Conservation (phyloP, 352 stramenopile species). For the Globisporangium takayamanum region DNA sequence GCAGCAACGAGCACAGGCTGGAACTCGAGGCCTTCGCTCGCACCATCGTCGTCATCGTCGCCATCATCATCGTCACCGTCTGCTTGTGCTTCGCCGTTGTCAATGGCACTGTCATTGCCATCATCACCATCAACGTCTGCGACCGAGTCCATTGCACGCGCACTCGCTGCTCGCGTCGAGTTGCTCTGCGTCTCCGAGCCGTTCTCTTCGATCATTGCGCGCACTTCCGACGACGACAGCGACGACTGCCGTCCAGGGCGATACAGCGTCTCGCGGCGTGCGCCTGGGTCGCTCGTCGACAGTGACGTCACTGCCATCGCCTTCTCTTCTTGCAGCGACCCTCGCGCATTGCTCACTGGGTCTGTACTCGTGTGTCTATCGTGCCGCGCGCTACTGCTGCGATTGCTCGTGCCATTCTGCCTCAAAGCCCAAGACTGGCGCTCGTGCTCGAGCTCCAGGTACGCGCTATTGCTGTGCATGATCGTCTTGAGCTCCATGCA, state of each 20-base stretch:
- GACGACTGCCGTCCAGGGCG: constrained; percentile 11
- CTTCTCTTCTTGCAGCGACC: not conserved
- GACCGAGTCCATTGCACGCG: not conserved
- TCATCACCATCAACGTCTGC: not conserved
- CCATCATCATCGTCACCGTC: constrained; percentile 1
- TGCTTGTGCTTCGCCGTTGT: not conserved
- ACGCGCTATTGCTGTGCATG: constrained; percentile 26
- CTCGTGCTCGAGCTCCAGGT: constrained; percentile 10
- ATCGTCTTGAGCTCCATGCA: constrained; percentile 49
- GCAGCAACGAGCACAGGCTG: constrained; percentile 20
- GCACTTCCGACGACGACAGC: constrained; percentile 24
- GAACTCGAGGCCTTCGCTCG: constrained; percentile 32
- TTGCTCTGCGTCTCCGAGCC: not conserved
- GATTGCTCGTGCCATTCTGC: not conserved
- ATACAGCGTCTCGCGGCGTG: not conserved
- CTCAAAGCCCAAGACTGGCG: not conserved
- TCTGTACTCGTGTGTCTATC: not conserved
- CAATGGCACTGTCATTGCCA: not conserved
- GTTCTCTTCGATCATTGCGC: constrained; percentile 10
- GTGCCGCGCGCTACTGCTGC: too few species aligned
- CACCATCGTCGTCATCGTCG: constrained; percentile 21
- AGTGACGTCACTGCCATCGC: not conserved
- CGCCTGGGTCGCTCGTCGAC: not conserved
- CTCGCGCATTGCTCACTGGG: not conserved
- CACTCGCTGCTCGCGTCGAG: not conserved